Evolutionary conservation across 2,329 filamentous ascomycete genomes (phyloP), one percentile per base, ranked within the genome.

Genomic region (Akanthomyces dipterigenus): DNA sequence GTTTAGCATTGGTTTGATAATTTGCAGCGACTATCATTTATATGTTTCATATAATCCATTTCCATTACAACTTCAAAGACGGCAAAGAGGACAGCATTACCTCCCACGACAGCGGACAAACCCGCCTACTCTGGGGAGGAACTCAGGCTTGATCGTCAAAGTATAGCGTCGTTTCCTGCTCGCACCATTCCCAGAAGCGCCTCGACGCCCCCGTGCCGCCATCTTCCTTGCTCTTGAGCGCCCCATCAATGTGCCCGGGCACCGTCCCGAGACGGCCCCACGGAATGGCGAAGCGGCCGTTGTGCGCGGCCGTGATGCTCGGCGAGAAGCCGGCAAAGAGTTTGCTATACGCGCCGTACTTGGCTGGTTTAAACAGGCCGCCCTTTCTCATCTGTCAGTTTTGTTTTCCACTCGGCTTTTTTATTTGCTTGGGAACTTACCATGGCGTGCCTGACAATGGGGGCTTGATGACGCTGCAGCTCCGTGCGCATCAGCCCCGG

Each of bases 221-320:
- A 31, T 8, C 5, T 8, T 31, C 48, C 48, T 36, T 36, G 31
- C 3, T 20, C 26, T 36, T 5, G 26, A 51, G 24, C 16, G 22
- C 48, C 26, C 20, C 18, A 3, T 28, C 48, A 20, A 51, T 16
- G 11, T 36, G 26, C 8, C 26, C 2, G 18, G 26, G 48, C 14
- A 36, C 16, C 31, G 70, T 65, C n/a, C 73, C 73, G 64, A 53
- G 50, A 22, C 50, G 56, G n/a, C 50, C 55, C 43, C 55, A 55
- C 22, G 53, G 26, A 3, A 51, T 36, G 22, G 38, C 34, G 24
- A 22, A 59, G 20, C 24, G 14, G n/a, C 69, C 69, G 9, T 65
- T 65, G 26, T 71, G 69, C 50, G 73, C 72, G 2, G 69, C 42
- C 1, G 71, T 75, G 16, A 79, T 67, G 0, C 78, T 73, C 0